Evolutionary conservation across 352 stramenopile genomes (phyloP), one percentile per base, ranked within the genome.

Genomic region (Discostella stelligera): DNA sequence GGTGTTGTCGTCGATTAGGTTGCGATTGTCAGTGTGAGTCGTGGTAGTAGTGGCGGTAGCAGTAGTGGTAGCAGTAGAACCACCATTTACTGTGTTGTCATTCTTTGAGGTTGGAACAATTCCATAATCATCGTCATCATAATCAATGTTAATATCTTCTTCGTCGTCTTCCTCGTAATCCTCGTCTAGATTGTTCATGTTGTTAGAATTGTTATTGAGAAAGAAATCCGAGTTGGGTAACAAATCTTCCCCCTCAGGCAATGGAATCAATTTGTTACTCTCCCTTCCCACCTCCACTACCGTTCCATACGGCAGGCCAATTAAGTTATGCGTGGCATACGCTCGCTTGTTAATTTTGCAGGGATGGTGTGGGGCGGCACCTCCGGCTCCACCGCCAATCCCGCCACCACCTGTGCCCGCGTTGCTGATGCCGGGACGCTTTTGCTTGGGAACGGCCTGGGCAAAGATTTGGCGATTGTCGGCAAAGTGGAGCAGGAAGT

Each of bases 1-100:
- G 44, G 71, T 86, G 59, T 93, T 92, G 53, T 82, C 73, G 60
- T 91, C 84, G 9, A 91, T 59, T n/a, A 93, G 69, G 71, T 91
- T 71, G 20, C 88, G 79, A 74, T 93, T 93, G 68, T 93, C 88
- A 32, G 78, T 85, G 13, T 46, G 46, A 76, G 10, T 72, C 32
- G 54, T 54, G 7, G 18, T 73, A 7, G 56, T 74, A 44, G 41
- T 56, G 7, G 37, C 13, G 13, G 2, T 1, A 44, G 37, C 7
- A 44, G 37, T 44, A 14, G 37, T 44, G 13, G 37, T 61, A 39
- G 21, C 63, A 11, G 27, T 46, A 20, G 37, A 14, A 11, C 49
- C 18, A 44, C 54, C 7, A 23, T 50, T 72, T 0, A 50, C 8
- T 14, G 48, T 76, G n/a, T 44, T 66, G 41, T 76, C 68, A 11